Base-by-base conservation (phyloP, 2,329 filamentous ascomycete genomes). In the Tympanopsis confertula region DNA sequence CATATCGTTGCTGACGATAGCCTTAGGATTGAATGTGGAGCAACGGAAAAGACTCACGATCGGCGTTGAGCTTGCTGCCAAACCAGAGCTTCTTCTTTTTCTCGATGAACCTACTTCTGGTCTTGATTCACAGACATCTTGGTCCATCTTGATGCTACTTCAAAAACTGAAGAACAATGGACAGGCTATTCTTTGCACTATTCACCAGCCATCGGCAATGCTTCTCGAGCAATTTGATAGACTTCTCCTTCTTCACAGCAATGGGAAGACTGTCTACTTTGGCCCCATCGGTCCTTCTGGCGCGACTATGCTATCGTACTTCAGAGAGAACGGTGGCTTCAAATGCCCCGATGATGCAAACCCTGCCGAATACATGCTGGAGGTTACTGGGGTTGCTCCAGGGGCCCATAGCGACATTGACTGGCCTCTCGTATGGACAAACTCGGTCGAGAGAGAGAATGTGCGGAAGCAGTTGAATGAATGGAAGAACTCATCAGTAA, bases 131-230 rank as follows among this genome's bases (percentile, higher is more conserved):
- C 87, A 94, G 58, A 94, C 88, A 1, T 91, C 87, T 1, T 95
- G 86, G 86, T 84, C 86, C 45, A 94, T 95, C 53, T 71, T 87
- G 35, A 81, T 86, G 55, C 72, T 95, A 10, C 72, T 96, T 29
- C 82, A 93, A 59, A 94, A 93, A 60, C 69, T 95, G 22, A 87
- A 86, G 49, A 83, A 89, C 57, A 82, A 78, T 44, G 88, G 89
- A 13, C 86, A 93, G 55, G 88, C 89, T 38, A 86, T 95, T 58
- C 77, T 95, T n/a, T 94, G 87, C 63, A 95, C 89, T 0, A 95
- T 95, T 43, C 89, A 96, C 57, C 89, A 96, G 58, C 89, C 89
- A n/a, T 93, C 86, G 13, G 87, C 88, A 22, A 87, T 94, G 72
- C 70, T 95, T 38, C 94, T 95, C 66, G 85, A 94, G 56, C 82